Conservation (phyloP, 2,329 filamentous ascomycete species). For the Pseudocercospora pini-densiflorae region DNA sequence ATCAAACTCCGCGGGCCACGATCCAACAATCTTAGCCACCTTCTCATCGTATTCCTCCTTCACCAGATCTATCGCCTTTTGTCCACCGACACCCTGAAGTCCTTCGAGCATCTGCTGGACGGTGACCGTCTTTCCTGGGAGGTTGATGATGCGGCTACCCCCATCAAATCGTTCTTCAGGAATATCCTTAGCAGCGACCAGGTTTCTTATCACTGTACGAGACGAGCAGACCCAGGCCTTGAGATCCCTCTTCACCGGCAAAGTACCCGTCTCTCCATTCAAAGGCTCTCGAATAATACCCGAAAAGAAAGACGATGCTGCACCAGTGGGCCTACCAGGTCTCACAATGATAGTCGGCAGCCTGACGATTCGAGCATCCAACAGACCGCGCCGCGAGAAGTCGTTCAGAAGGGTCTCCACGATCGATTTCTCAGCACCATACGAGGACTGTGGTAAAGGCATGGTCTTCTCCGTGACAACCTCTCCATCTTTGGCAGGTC, state of each 20-base stretch:
- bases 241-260: conserved; percentile 5
- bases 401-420: conserved; percentile 12
- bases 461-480: conserved; percentile 48
- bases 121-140: conserved; percentile 5
- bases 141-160: conserved; percentile 4
- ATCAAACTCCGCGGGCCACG: conserved; percentile 12
- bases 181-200: conserved; percentile 15
- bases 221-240: conserved; percentile 12
- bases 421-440: conserved; percentile 33
- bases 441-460: conserved; percentile 48
- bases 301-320: conserved; percentile 52
- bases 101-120: conserved; percentile 12
- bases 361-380: conserved; percentile 37
- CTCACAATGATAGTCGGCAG: conserved; percentile 53
- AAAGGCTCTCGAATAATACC: conserved; percentile 53
- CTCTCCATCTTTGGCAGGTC: conserved; percentile 44
- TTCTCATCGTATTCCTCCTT: conserved; percentile 12
- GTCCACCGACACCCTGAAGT: conserved; percentile 5
- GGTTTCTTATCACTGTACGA: conserved; percentile 10
- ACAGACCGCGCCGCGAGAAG: conserved; percentile 6
- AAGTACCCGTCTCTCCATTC: conserved; percentile 12
- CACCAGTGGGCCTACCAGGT: conserved; percentile 50
- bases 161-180: background rate
- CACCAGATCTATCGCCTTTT: conserved; percentile 4
- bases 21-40: conserved; percentile 6